A percentile compares a stretch with the other conserved stretches of the same genome.
phyloP scores from a whole-genome alignment of 176 grass and related monocot species.

The Hsuehochloa calcarea region DNA sequence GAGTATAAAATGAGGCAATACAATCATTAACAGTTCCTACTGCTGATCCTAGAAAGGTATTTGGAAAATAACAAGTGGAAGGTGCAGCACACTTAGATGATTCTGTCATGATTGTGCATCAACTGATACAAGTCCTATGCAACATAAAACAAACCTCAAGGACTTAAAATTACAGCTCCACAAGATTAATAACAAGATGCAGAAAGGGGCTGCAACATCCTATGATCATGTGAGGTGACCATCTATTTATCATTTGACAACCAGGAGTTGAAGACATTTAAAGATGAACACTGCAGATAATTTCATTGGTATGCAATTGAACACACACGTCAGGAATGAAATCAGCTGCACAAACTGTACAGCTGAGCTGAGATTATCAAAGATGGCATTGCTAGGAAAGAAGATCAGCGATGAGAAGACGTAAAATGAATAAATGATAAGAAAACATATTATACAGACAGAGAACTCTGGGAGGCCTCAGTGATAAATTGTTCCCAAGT shows the following conservation, averaged over 20 bases:
- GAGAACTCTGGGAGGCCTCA: background rate
- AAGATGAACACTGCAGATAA: background rate
- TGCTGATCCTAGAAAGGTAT: background rate
- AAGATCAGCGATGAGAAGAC: background rate
- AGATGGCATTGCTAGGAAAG: slow-evolving; percentile 7
- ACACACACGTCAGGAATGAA: background rate
- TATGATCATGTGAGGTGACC: background rate
- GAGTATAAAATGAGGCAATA: slow-evolving; percentile 4
- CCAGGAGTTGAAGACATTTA: slow-evolving; percentile 18
- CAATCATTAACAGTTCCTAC: slow-evolving; percentile 7
- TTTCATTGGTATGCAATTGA: background rate
- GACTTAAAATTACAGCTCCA: slow-evolving; percentile 11
- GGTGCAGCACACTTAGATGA: background rate
- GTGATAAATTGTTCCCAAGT: background rate
- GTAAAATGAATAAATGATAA: background rate
- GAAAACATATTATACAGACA: background rate
- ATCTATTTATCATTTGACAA: slow-evolving; percentile 7
- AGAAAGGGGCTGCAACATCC: background rate
- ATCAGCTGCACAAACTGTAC: slow-evolving; percentile 8
- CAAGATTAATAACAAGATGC: background rate
- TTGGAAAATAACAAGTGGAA: slow-evolving; percentile 10
- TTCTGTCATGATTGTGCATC: background rate
- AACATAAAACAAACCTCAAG: slow-evolving; percentile 18
- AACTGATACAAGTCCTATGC: background rate
- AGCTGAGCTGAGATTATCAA: slow-evolving; percentile 1